A percentile compares a stretch with the other conserved stretches of the same genome.
These are phyloP conservation scores for Crataegus laevigata DNA, from an alignment of 306 rosid genomes.

Conservation along the genomic window DNA sequence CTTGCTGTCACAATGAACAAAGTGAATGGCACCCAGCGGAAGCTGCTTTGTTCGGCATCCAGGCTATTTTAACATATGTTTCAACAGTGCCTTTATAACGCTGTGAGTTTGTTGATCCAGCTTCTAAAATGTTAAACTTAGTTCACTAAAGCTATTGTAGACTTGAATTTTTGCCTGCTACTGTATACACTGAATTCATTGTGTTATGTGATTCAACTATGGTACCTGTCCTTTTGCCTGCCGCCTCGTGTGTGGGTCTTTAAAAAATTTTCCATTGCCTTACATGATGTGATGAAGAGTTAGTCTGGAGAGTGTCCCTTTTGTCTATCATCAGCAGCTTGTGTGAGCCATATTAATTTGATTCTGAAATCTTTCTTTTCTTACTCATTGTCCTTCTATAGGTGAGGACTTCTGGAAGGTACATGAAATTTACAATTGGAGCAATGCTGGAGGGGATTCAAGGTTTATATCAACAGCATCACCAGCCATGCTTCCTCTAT, in stretches of 20 bases:
- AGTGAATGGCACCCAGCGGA: slow-evolving; percentile 92
- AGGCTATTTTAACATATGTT: slow-evolving; percentile 83
- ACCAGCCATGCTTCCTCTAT: slow-evolving; percentile 97
- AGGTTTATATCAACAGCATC: slow-evolving; percentile 81
- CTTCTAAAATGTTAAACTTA: slow-evolving; percentile 13
- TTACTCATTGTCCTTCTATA: slow-evolving; percentile 30
- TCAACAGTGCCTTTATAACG: too few relatives aligned
- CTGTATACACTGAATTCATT: too few relatives aligned
- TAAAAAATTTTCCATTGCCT: not conserved
- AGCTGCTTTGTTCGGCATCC: slow-evolving; percentile 94
- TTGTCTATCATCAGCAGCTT: too few relatives aligned
- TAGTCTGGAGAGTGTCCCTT: not conserved
- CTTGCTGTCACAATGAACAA: slow-evolving; percentile 57
- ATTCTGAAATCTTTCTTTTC: not conserved
- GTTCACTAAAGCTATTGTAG: not conserved
- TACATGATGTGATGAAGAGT: not conserved
- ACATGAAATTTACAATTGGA: slow-evolving; percentile 93
- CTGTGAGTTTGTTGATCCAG: slow-evolving; percentile 53
- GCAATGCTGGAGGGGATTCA: slow-evolving; percentile 98
- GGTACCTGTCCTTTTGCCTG: not conserved
- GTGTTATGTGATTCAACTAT: not conserved
- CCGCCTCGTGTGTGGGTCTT: not conserved
- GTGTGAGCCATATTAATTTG: not conserved
- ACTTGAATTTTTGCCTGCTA: too few relatives aligned
- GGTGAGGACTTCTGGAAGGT: slow-evolving; percentile 98